Base-by-base conservation (phyloP, 495 filamentous ascomycete species). In the Hypoxylon perforatum region DNA sequence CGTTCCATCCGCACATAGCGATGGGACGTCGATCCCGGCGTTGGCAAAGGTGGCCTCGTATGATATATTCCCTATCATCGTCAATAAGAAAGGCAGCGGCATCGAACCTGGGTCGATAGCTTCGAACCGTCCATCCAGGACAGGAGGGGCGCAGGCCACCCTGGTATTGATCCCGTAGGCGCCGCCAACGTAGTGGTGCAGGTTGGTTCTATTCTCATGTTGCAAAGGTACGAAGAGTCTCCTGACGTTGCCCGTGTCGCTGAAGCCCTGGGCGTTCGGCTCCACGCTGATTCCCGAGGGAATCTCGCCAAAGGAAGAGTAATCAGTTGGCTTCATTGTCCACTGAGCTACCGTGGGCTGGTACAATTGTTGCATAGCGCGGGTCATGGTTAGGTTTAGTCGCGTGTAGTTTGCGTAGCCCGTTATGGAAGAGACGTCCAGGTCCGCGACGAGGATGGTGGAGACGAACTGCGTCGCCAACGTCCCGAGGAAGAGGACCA, bases 221-320 rank as follows among this genome's bases (percentile, higher is more conserved):
- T 35, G 23, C 4, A 69, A n/a, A 25, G 65, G 65, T 8, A 59
- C 2, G 54, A 69, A 69, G 10, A 69, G 35, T 18, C 65, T 49
- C 54, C 52, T 61, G 38, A 69, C 33, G 11, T 63, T 47, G 22
- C 65, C 65, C 5, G 65, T 69, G 39, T 69, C 65, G 19, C 59
- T 63, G 15, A 63, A 44, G 17, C 59, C 65, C 4, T 11, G 19
- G 11, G 39, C 46, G 19, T 42, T 63, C 48, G 58, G 65, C 19
- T 61, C 21, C 35, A 46, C 49, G 18, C 15, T 25, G 9, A 48
- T 33, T n/a, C 41, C 50, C 19, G 54, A 46, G 21, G 55, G 48
- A 4, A 59, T 33, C 41, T 69, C 65, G 23, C 59, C 65, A 23
- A 69, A 69, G 8, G 45, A 36, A 21, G 53, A 19, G 18, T 58